A percentile compares a stretch with the other conserved stretches of the same genome.
Evolutionary conservation across 805 yeast genomes (phyloP).

Genomic region (Teunomyces funiuensis): DNA sequence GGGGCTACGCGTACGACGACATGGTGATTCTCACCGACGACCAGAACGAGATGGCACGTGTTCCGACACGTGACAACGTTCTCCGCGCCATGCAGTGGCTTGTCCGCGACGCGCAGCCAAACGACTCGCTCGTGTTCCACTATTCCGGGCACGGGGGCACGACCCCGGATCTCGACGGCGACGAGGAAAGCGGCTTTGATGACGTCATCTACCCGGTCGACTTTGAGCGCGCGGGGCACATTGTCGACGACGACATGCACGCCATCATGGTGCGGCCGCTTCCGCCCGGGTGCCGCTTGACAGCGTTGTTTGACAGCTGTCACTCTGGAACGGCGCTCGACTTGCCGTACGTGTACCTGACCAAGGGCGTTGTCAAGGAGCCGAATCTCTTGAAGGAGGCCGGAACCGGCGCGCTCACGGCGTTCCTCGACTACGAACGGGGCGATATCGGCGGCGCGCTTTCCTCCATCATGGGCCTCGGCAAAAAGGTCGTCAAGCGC

Average conservation of each 20-base stretch:
- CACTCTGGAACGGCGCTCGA: conserved; percentile 43
- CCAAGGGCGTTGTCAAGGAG: conserved; percentile 41
- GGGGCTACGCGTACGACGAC: conserved; percentile 36
- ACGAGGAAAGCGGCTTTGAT: conserved; percentile 37
- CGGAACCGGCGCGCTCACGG: conserved; percentile 33
- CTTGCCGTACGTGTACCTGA: conserved; percentile 39
- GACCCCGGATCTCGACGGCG: conserved; percentile 37
- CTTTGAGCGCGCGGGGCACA: conserved; percentile 31
- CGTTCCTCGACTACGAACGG: conserved; percentile 29
- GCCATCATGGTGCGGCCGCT: conserved; percentile 37
- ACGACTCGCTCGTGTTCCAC: conserved; percentile 40
- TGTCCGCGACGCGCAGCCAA: conserved; percentile 36
- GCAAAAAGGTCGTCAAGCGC: conserved; percentile 29
- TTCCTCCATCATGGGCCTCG: conserved; percentile 32
- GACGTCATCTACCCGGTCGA: conserved; percentile 40
- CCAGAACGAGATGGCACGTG: conserved; percentile 28
- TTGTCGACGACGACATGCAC: conserved; percentile 41
- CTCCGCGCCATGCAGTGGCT: conserved; percentile 42
- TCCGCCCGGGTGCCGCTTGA: conserved; percentile 38
- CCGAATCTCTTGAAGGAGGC: conserved; percentile 38
- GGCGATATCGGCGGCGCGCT: conserved; percentile 42
- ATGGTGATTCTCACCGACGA: conserved; percentile 41
- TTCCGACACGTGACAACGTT: conserved; percentile 35
- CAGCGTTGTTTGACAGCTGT: conserved; percentile 40
- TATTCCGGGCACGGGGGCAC: conserved; percentile 42